A percentile compares a stretch with the other conserved stretches of the same genome.
Evolutionary conservation across 2,329 filamentous ascomycete species (phyloP).

Genomic region (Cladosporium velox): DNA sequence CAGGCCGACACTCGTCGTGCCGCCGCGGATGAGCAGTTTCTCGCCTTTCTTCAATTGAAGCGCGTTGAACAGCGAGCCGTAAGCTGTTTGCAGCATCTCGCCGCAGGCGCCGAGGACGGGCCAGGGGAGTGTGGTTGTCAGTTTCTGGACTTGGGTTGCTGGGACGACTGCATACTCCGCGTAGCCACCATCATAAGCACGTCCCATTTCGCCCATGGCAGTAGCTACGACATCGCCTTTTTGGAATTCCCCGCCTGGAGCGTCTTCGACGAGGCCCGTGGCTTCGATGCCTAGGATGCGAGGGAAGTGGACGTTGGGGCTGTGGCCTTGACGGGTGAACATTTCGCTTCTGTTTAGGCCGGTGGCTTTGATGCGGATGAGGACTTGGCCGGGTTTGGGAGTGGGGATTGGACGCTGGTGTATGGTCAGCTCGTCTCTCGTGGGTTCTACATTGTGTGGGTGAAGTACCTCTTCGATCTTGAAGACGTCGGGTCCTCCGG

Average conservation of each 20-base stretch:
- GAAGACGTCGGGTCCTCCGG: slow-evolving; percentile 45
- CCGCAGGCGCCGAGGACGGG: slow-evolving; percentile 49
- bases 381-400: slow-evolving; percentile 42
- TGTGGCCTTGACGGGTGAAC: slow-evolving; percentile 50
- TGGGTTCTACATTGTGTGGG: neutral
- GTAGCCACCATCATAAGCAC: slow-evolving; percentile 52
- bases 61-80: slow-evolving; percentile 45
- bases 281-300: slow-evolving; percentile 53
- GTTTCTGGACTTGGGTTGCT: slow-evolving; percentile 42
- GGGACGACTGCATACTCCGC: slow-evolving; percentile 51
- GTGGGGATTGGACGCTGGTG: slow-evolving; percentile 43
- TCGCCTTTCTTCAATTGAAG: slow-evolving; percentile 45
- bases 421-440: slow-evolving; percentile 34
- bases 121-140: slow-evolving; percentile 45
- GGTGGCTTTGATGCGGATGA: slow-evolving; percentile 47
- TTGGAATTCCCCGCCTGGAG: slow-evolving; percentile 41
- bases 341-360: slow-evolving; percentile 53
- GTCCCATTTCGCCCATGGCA: slow-evolving; percentile 52
- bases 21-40: slow-evolving; percentile 51
- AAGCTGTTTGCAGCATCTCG: slow-evolving; percentile 56
- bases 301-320: slow-evolving; percentile 44
- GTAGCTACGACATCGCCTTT: slow-evolving; percentile 48
- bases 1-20: slow-evolving; percentile 52
- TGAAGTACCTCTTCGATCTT: slow-evolving; percentile 33
- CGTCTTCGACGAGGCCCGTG: slow-evolving; percentile 44